Percentiles rank a stretch among this genome's conserved stretches.
These are phyloP conservation scores for Lasiosphaeria miniovina DNA, from an alignment of 495 filamentous ascomycete species.

Conservation along the genomic window DNA sequence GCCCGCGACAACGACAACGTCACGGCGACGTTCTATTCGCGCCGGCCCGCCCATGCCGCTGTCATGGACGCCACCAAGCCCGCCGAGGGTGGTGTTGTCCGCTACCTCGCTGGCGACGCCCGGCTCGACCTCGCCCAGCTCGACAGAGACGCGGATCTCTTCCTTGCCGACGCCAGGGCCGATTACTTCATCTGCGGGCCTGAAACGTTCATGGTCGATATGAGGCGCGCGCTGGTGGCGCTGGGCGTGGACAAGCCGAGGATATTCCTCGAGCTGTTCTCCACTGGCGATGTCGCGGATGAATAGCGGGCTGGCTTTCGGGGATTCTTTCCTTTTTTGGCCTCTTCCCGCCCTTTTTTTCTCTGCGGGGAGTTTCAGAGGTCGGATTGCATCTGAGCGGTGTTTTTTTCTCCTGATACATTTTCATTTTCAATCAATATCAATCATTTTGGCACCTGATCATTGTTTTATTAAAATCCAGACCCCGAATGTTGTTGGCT, in stretches of 20 bases:
- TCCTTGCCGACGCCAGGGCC: constrained; percentile 46
- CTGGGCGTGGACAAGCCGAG: constrained; percentile 52
- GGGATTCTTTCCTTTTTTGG: too few species aligned
- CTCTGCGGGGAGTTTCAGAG: too few species aligned
- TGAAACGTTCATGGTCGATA: constrained; percentile 60
- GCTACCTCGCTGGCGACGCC: constrained; percentile 55
- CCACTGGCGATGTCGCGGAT: constrained; percentile 50
- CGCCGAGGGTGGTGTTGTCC: constrained; percentile 45
- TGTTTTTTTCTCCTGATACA: too few species aligned
- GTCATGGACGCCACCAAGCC: constrained; percentile 38
- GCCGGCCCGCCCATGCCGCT: constrained; percentile 42
- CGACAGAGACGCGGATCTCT: constrained; percentile 50
- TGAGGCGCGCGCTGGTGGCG: constrained; percentile 44
- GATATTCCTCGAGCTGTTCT: constrained; percentile 66
- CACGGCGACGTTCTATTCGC: constrained; percentile 41
- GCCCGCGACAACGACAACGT: constrained; percentile 43
- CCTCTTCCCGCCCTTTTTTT: too few species aligned
- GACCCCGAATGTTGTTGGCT: too few species aligned
- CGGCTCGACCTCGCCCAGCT: constrained; percentile 53
- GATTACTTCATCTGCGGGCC: constrained; percentile 72
- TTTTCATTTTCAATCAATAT: too few species aligned
- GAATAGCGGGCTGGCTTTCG: constrained; percentile 5
- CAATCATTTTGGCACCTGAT: too few species aligned
- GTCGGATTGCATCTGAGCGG: too few species aligned
- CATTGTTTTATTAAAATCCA: too few species aligned